Base-by-base conservation (phyloP, 257 asterid genomes). In the Prunella vulgaris region DNA sequence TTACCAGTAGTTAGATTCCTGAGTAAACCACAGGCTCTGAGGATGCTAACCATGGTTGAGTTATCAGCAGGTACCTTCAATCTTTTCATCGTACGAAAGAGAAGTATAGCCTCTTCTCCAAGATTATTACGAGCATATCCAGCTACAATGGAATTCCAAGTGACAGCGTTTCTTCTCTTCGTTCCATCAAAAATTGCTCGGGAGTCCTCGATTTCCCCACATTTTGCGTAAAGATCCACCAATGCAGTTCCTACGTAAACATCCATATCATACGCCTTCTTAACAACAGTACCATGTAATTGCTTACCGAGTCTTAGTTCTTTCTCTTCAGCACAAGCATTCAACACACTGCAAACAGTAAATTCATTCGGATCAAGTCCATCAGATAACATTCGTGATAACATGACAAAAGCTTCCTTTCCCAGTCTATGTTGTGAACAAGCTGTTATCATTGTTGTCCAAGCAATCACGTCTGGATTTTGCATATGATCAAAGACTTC, bases 391-490 rank as follows among this genome's bases (percentile, higher is more conserved):
- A 92, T 86, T 67, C 58, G 71, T 14, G 83, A 78, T 53, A 92
- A 81, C 83, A 86, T 20, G 21, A 61, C 25, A 67, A 88, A 81
- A 57, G 91, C 88, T 67, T 85, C 87, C 64, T 74, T 79, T 8
- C 93, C 93, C 68, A 62, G 70, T 44, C 83, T 71, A 57, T 77
- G 85, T 40, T 83, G 97, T 6, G 96, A 92, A 81, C 89, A 90
- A 37, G 95, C 98, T 21, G 92, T 85, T 49, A 92, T 86, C 83
- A 92, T 82, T 2, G 96, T 86, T 3, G 98, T 92, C 98, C 98
- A 92, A 77, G 88, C 79, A 69, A 92, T 77, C 51, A 92, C 82
- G 77, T 92, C 98, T 77, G 84, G 78, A 22, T 58, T 73, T 33
- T 60, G 60, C 85, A 88, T 85, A 66, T 76, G 60, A 14, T 86